A percentile compares a stretch with the other conserved stretches of the same genome.
Evolutionary conservation across 164 flowering plant species (phyloP).

Genomic region (Santalum album): DNA sequence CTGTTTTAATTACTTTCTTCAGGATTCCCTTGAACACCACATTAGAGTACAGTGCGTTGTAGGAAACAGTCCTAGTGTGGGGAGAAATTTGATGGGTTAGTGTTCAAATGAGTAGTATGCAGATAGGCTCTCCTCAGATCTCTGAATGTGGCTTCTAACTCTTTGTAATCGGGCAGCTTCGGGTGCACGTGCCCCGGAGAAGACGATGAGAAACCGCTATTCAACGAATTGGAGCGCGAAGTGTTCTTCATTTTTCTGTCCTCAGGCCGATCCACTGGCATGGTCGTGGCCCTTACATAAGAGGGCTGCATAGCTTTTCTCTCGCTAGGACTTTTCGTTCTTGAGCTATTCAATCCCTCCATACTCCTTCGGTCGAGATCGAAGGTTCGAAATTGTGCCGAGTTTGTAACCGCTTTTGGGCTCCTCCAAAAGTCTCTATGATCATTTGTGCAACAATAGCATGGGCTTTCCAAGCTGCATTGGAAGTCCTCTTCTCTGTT

Average conservation of each 20-base stretch:
- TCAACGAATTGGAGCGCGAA: constrained; percentile 25
- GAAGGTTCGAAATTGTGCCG: not conserved
- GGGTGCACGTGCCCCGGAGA: constrained; percentile 58
- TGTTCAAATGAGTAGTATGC: constrained; percentile 6
- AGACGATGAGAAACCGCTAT: not conserved
- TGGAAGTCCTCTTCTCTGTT: not conserved
- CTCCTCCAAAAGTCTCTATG: not conserved
- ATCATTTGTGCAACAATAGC: constrained; percentile 10
- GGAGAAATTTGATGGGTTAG: too few relatives aligned
- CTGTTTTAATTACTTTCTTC: too few relatives aligned
- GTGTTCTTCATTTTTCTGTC: constrained; percentile 8
- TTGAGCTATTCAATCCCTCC: constrained; percentile 8
- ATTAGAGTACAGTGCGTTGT: too few relatives aligned
- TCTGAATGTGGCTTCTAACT: constrained; percentile 50
- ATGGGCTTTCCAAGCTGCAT: constrained; percentile 16
- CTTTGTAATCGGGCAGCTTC: constrained; percentile 75
- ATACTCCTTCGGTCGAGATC: constrained; percentile 1
- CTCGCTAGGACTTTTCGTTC: constrained; percentile 9
- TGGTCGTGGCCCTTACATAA: constrained; percentile 43
- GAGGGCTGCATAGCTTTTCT: constrained; percentile 14
- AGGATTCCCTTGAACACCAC: too few relatives aligned
- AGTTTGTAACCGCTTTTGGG: not conserved
- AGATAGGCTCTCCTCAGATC: constrained; percentile 45
- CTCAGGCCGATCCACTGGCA: constrained; percentile 45
- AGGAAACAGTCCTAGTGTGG: too few relatives aligned